Evolutionary conservation across 257 asterid genomes (phyloP), one percentile per base, ranked within the genome.

Genomic region (Buddleja alternifolia): DNA sequence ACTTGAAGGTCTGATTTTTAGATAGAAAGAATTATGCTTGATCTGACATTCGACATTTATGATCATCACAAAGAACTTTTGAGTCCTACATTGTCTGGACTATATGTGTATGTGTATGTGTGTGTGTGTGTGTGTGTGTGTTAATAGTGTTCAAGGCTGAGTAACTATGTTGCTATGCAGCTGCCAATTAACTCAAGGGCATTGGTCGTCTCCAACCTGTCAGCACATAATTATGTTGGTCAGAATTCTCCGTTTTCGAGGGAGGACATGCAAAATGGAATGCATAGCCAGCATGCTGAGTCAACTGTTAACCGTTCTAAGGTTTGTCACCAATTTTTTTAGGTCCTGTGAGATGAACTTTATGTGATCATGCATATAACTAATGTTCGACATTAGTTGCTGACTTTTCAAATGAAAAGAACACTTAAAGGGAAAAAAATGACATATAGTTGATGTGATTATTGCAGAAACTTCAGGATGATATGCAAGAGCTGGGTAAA

Each of bases 401-500:
- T 29, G 8, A 37, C 5, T 29, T 23, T 59, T 11, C 20, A 17
- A 44, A 37, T 71, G 45, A 25, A 34, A 47, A 42, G 16, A 34
- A 17, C 36, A n/a, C 15, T 29, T 4, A 11, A n/a, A 63, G 25
- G 47, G 25, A 48, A 58, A 55, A 66, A 58, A 48, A 52, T 44
- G 51, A 60, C 40, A 17, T 36, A 51, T 29, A 54, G 37, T 60
- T 55, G 63, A 57, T 63, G 36, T 71, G 29, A 44, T 46, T 71
- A 51, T 69, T 75, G 87, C 84, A 88, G 96, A 79, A 85, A 75
- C 77, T 86, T 74, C 78, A 90, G 78, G 89, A 90, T 69, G 88
- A 84, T 37, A 44, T 90, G 32, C 72, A 75, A 60, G 84, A 77
- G 80, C 60, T 80, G 53, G 97, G 89, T 72, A 73, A 57, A 40